Base-by-base conservation (phyloP, 805 yeast species). In the Kuraishia molischiana region DNA sequence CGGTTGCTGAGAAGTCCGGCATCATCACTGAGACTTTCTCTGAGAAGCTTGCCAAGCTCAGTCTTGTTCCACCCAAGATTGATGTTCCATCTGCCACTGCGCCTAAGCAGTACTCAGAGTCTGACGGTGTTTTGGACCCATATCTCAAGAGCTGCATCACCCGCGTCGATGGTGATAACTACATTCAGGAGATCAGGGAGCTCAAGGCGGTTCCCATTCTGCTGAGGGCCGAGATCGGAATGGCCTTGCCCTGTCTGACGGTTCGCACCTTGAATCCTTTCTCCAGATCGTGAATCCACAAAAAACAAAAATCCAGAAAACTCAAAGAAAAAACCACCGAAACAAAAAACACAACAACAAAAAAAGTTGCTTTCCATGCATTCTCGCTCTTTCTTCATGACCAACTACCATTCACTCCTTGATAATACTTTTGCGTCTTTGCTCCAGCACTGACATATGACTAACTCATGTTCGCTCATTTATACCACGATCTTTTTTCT, bases 161-260 rank as follows among this genome's bases (percentile, higher is more conserved):
- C 1, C 68, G 84, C 45, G 63, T 65, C 24, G 90, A 83, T 40
- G 79, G 74, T 32, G 78, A 68, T 24, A 57, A 69, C 40, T 68
- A 66, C 50, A 72, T 92, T 35, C 97, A 92, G 64, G 95, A 85
- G 51, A 79, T 90, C 37, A 69, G 73, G 44, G 90, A 85, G 50
- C 63, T 89, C 50, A 71, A 71, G 36, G 79, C 77, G 48, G 81
- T 90, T 35, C 97, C 97, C 8, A 77, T 90, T 24, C 64, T 90
- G 43, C 66, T 92, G 45, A 70, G 96, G 50, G 86, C 96, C 0
- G 97, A 89, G 56, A 76, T 87, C 37, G 97, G 96, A 36, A 86
- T 86, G 89, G 90, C 96, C 2, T 67, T 90, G 38, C 98, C 98
- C 14, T 90, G 97, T 57, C 69, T 90, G 49, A 85, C 96, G 3